Base-by-base conservation (phyloP, 2,329 filamentous ascomycete genomes). In the Cercospora sojina region DNA sequence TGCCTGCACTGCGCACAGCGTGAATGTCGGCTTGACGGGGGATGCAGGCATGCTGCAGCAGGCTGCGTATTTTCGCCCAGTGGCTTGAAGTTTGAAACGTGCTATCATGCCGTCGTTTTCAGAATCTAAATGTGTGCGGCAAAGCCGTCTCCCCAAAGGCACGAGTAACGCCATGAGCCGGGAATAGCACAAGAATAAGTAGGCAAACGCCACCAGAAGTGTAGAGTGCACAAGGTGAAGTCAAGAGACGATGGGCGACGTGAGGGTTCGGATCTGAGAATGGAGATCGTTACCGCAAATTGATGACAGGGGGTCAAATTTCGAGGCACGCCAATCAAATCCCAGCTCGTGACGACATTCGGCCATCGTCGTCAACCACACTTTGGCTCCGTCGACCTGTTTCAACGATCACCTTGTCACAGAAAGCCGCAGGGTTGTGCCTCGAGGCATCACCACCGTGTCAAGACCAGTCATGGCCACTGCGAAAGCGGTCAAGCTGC, bases 401-500 rank as follows among this genome's bases (percentile, higher is more conserved):
- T 64, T 55, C 62, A 67, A 62, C 62, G 65, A 55, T 67, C 27
- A 41, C 65, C 65, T 62, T 59, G 58, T 47, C 43, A 43, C 27
- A 23, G 25, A 23, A 51, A 20, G 18, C 31, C 29, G 57, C 41
- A 62, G 20, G 43, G 55, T 63, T 56, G 51, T 25, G 27, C 59
- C 23, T 18, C 55, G n/a, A 47, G 56, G 27, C 53, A 64, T 61
- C 61, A 57, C 16, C n/a, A 31, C 55, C 56, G 56, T 57, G n/a
- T 47, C 35, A 20, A 16, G 20, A 55, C n/a, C 60, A 13, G 57
- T 49, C 53, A 72, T 71, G 69, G 56, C 65, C n/a, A 29, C 69
- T 1, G 35, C 38, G 23, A 60, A 63, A 43, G 65, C 66, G 1
- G 58, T 49, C n/a, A 69, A 68, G 38, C 65, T 73, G n/a, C 81